Percentiles rank a stretch among this genome's conserved stretches.
phyloP scores from a whole-genome alignment of 257 asterid genomes.

The Solanum neorickii region DNA sequence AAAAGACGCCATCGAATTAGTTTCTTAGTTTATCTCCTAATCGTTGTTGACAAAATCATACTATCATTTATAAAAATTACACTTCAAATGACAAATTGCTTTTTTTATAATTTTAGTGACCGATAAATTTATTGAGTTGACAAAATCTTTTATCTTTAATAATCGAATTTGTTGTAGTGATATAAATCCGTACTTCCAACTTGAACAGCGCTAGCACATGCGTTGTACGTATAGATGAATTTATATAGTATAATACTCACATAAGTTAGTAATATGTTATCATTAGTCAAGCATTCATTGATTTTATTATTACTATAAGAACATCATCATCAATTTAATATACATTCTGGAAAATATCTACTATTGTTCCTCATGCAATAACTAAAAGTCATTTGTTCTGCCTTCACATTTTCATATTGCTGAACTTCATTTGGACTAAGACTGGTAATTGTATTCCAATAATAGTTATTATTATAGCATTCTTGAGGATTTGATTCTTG shows the following conservation, averaged over 20 bases:
- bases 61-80: too few species aligned
- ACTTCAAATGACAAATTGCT: background rate
- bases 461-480: background rate
- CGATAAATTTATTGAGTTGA: too few species aligned
- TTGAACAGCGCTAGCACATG: too few species aligned
- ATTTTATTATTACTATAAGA: background rate
- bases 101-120: background rate
- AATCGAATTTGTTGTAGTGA: too few species aligned
- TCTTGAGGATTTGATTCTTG: background rate
- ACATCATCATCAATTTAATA: background rate
- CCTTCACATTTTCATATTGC: background rate
- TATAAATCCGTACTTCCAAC: too few species aligned
- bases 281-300: background rate
- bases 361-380: background rate
- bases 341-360: background rate
- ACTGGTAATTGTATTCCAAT: slow-evolving; percentile 5
- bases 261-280: too few species aligned
- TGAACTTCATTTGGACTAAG: background rate
- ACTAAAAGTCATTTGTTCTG: background rate
- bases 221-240: too few species aligned
- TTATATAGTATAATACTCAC: too few species aligned
- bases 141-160: too few species aligned
- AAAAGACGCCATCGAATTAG: background rate
- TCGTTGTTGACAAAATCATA: background rate
- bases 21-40: background rate